Base-by-base conservation (phyloP, 768 basidiomycete species). In the Psilocybe subaeruginosa region DNA sequence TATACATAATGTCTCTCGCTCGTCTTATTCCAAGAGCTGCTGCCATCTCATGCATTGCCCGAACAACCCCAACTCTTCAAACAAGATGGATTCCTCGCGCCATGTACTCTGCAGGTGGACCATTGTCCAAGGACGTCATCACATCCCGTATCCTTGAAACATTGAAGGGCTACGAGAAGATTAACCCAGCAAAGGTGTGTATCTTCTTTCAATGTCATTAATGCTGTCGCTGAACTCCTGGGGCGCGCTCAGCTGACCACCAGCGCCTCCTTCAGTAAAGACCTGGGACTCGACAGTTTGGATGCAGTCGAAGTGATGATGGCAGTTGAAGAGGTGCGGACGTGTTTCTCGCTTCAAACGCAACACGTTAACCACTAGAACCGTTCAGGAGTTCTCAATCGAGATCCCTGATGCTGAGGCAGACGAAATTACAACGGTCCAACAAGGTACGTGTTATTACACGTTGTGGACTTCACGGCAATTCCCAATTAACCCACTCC, bases 361-460 rank as follows among this genome's bases (percentile, higher is more conserved):
- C 35, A 58, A 31, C 52, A 35, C 31, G 12, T 27, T 37, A 53
- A 39, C 16, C 35, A 46, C 17, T 57, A 61, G 57, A 43, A 43
- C 43, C 61, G 33, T 16, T 37, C 68, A 99, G 94, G 97, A 99
- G 71, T 99, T 99, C 74, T 83, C 86, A 30, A 96, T 99, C 72
- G 97, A 99, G 77, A 99, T 99, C 70, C 97, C 97, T 14, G 97
- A 99, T 70, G 89, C 85, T 39, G 97, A 99, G 75, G 97, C 96
- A 8, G 97, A 98, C 74, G 89, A 88, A 69, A 98, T 99, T 72
- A 88, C 87, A 69, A 95, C 93, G 6, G 92, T 99, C 56, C 85
- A 87, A 67, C 91, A 98, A 76, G 97, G 96, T 95, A 70, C 58
- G 84, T 72, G 55, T 46, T 30, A 37, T 56, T 56, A 8, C 50